Evolutionary conservation across 345 rosid genomes (phyloP).

Genomic region (Boechera divaricarpa): DNA sequence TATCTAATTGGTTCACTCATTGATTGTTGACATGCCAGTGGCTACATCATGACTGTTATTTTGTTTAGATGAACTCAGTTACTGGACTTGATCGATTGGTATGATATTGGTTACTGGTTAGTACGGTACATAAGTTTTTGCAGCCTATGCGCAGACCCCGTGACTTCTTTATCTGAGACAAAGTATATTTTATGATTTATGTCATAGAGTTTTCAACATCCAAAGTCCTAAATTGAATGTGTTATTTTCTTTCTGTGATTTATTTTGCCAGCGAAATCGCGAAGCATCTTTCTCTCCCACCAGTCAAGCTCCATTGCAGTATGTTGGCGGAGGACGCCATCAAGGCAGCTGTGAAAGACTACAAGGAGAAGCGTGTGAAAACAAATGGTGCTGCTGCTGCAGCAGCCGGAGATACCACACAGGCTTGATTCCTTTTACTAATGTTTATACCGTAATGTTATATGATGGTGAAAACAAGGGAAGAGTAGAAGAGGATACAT

Average conservation of each 20-base stretch:
- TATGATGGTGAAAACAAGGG: constrained; percentile 41
- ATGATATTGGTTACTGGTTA: constrained; percentile 4
- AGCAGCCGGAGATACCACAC: constrained; percentile 55
- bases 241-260: not conserved
- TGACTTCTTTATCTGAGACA: not conserved
- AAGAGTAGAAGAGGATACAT: constrained; percentile 18
- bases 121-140: not conserved
- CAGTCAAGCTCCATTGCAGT: constrained; percentile 99
- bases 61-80: not conserved
- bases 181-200: not conserved
- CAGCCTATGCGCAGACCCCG: not conserved
- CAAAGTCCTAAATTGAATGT: constrained; percentile 1
- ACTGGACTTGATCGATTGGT: not conserved
- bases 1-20: not conserved
- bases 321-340: constrained; percentile 99
- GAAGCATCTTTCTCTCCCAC: constrained; percentile 96
- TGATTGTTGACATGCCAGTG: not conserved
- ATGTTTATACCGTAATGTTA: constrained; percentile 27
- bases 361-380: constrained; percentile 67
- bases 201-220: not conserved
- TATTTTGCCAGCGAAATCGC: constrained; percentile 74
- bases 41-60: not conserved
- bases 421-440: constrained; percentile 48
- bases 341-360: constrained; percentile 97
- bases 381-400: constrained; percentile 38